These are phyloP conservation scores for Penicillium hordei DNA, from an alignment of 2,329 filamentous ascomycete genomes.

Conservation along the genomic window DNA sequence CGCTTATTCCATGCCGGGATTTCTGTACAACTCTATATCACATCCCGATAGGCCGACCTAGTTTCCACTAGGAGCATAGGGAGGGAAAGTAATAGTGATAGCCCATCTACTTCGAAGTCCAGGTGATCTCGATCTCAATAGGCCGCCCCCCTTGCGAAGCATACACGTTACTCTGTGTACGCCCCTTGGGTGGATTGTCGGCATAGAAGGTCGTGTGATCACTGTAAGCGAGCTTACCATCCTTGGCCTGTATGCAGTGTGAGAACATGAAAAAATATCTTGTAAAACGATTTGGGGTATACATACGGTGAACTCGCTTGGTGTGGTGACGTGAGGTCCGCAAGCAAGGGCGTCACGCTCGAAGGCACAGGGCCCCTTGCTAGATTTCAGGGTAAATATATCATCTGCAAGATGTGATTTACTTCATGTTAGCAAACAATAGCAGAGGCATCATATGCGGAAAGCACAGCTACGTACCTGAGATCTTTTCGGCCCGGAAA, in stretches of 20 bases:
- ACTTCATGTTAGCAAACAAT: background rate
- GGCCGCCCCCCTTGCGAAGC: conserved; percentile 33
- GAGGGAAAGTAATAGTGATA: background rate
- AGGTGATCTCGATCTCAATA: conserved; percentile 36
- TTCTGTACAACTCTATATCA: background rate
- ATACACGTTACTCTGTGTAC: conserved; percentile 36
- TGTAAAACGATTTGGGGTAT: background rate
- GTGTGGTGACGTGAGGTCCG: conserved; percentile 35
- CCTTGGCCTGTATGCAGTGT: conserved; percentile 26
- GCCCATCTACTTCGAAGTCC: conserved; percentile 22
- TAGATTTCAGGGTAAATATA: conserved; percentile 57
- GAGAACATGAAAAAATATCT: background rate
- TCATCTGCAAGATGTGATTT: conserved; percentile 20
- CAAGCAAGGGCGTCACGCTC: conserved; percentile 57
- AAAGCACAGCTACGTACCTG: conserved; percentile 27
- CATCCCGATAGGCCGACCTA: background rate
- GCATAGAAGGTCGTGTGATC: conserved; percentile 41
- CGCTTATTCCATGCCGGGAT: background rate
- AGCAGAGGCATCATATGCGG: background rate
- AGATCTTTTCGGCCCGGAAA: conserved; percentile 37
- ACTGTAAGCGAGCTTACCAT: conserved; percentile 34
- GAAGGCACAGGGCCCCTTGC: conserved; percentile 61
- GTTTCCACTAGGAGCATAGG: background rate
- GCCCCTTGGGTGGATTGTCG: conserved; percentile 39
- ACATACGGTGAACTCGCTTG: conserved; percentile 36